These are phyloP conservation scores for Psilocybe tampanensis DNA, from an alignment of 768 basidiomycete species.

Conservation along the genomic window DNA sequence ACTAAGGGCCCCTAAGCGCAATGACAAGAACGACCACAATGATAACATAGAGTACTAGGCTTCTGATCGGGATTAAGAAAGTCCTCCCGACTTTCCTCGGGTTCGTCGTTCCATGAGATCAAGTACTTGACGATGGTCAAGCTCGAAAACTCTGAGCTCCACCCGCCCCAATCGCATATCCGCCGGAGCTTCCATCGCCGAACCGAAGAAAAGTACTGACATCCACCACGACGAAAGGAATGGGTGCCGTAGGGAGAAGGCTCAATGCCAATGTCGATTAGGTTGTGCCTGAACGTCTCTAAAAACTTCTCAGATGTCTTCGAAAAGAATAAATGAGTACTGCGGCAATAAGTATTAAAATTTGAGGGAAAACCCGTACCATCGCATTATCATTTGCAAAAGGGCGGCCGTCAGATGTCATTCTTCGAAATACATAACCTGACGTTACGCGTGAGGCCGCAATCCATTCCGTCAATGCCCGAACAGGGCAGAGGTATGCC, in stretches of 20 bases:
- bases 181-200: conserved; percentile 34
- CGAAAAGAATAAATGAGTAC: no score
- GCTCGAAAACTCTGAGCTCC: conserved; percentile 41
- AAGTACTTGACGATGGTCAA: conserved; percentile 45
- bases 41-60: conserved; percentile 17
- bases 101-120: conserved; percentile 42
- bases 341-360: background rate
- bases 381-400: conserved; percentile 11
- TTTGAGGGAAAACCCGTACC: conserved; percentile 2
- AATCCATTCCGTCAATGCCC: conserved; percentile 35
- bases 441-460: conserved; percentile 13
- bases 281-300: conserved; percentile 39
- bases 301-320: conserved; percentile 40
- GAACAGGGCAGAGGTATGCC: conserved; percentile 35
- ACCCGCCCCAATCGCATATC: conserved; percentile 50
- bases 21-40: conserved; percentile 16
- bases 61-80: conserved; percentile 34
- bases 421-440: conserved; percentile 35
- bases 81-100: conserved; percentile 31
- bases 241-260: conserved; percentile 40
- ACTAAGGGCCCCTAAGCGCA: no score
- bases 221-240: conserved; percentile 32
- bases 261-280: conserved; percentile 40
- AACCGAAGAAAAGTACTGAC: conserved; percentile 20
- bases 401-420: conserved; percentile 30